A percentile compares a stretch with the other conserved stretches of the same genome.
phyloP scores from a whole-genome alignment of 768 basidiomycete species.

The Boletus reticuloceps region DNA sequence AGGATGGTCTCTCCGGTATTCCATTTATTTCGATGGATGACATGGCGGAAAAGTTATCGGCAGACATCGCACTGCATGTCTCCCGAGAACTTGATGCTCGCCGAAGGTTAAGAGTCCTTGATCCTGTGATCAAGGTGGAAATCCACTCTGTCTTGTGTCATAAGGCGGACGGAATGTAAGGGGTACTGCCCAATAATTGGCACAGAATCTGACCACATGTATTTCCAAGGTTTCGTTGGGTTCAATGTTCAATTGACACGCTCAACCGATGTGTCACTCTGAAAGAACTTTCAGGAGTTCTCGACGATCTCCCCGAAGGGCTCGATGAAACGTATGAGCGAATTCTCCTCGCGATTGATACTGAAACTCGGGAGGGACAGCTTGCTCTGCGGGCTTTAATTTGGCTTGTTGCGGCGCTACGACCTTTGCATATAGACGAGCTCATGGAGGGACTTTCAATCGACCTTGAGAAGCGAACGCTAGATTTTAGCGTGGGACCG shows the following conservation, averaged over 20 bases:
- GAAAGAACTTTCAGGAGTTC: not conserved
- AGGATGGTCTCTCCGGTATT: not conserved
- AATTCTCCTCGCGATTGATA: not conserved
- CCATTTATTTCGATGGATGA: conserved; percentile 2
- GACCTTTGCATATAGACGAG: not conserved
- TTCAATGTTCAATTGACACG: conserved; percentile 2
- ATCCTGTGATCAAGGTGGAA: not conserved
- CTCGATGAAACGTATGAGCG: conserved; percentile 6
- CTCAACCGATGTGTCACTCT: conserved; percentile 1
- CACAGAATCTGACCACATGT: not conserved
- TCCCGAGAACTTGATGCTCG: not conserved
- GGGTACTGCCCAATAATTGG: too few species aligned
- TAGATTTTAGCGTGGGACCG: not conserved
- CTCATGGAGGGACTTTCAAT: conserved; percentile 1
- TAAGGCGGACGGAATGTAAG: conserved; percentile 1
- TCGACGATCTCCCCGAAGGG: not conserved
- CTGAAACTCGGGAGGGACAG: not conserved
- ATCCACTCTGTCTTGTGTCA: not conserved
- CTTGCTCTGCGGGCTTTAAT: not conserved
- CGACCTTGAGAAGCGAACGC: not conserved
- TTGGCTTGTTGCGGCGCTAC: conserved; percentile 4
- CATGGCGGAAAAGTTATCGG: not conserved
- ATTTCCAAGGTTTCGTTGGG: not conserved
- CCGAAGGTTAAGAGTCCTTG: not conserved
- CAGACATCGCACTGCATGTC: not conserved